Percentiles rank a stretch among this genome's conserved stretches.
Conservation (phyloP, 2,329 filamentous ascomycete species). For the Gnomoniopsis smithogilvyi region DNA sequence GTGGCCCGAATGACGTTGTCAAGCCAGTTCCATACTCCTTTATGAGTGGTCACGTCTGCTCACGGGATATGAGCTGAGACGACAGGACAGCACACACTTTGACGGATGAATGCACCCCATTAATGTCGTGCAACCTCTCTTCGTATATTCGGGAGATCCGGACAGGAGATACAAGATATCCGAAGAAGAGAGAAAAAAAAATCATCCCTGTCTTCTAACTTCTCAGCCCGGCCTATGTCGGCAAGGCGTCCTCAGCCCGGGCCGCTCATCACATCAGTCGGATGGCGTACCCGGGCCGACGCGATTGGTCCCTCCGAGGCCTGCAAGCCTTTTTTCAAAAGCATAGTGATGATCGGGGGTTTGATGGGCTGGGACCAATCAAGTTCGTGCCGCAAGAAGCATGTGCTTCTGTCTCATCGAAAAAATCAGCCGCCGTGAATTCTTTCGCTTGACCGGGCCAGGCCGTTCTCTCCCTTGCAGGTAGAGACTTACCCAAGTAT, state of each 20-base stretch:
- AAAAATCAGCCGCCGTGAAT: not conserved
- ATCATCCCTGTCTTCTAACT: not conserved
- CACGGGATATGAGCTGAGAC: too few relatives aligned
- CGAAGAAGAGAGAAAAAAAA: not conserved
- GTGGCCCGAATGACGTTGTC: too few relatives aligned
- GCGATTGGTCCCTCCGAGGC: not conserved
- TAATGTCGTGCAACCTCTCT: not conserved
- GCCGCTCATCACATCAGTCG: not conserved
- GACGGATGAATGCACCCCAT: too few relatives aligned
- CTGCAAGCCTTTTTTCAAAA: not conserved
- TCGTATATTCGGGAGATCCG: not conserved
- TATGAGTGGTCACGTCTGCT: too few relatives aligned
- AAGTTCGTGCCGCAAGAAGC: too few relatives aligned
- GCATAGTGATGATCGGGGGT: not conserved
- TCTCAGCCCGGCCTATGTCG: not conserved
- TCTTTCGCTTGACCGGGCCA: not conserved
- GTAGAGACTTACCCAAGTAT: too few relatives aligned
- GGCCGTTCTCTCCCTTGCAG: not conserved
- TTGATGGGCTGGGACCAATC: not conserved
- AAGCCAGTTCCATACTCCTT: too few relatives aligned
- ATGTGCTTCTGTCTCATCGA: not conserved
- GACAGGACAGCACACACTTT: too few relatives aligned
- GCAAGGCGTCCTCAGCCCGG: not conserved
- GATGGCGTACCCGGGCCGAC: not conserved
- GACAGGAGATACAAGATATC: not conserved